Base-by-base conservation (phyloP, 208 protist genomes). In the Lotmaria passim region DNA sequence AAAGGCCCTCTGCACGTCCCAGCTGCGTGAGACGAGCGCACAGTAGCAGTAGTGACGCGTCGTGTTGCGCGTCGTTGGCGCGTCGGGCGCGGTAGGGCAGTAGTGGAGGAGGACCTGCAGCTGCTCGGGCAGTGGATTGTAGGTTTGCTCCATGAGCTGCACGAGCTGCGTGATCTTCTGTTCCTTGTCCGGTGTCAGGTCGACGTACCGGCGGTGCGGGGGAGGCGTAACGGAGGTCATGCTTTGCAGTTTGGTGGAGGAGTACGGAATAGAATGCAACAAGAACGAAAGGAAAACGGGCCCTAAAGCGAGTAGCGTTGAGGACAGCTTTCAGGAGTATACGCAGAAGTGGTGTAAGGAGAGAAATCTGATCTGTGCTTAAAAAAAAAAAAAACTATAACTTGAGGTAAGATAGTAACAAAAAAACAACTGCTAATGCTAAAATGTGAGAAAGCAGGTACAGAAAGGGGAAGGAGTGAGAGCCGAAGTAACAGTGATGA, bases 1-100 rank as follows among this genome's bases (percentile, higher is more conserved):
- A 10, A 88, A 55, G 1, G 85, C 85, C 47, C 83, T 78, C 28
- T 74, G 56, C 38, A 91, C 75, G 38, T 86, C 60, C 85, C 88
- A 91, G 34, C 79, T 46, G 14, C 78, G 74, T 2, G 77, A 33
- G 38, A 63, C 53, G 24, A 93, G 75, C 43, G 82, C 87, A 11
- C 38, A 43, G 67, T 89, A 87, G 21, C 72, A 82, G 56, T 74
- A 81, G 26, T 79, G 39, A 8, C 85, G 79, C n/a, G 51, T 67
- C 14, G 53, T 39, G n/a, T 79, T 82, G 28, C 79, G 24, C 19
- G 31, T 21, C 10, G 83, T 87, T 17, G 78, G 67, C 0, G 71
- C 50, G 8, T 36, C 34, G 3, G 50, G 39, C 4, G 59, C 30
- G 44, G 51, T 50, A 19, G 43, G 43, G 7, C 58, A 46, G 23